Evolutionary conservation across 2,329 filamentous ascomycete genomes (phyloP), one percentile per base, ranked within the genome.

Genomic region (Ceratocystis cubensis): DNA sequence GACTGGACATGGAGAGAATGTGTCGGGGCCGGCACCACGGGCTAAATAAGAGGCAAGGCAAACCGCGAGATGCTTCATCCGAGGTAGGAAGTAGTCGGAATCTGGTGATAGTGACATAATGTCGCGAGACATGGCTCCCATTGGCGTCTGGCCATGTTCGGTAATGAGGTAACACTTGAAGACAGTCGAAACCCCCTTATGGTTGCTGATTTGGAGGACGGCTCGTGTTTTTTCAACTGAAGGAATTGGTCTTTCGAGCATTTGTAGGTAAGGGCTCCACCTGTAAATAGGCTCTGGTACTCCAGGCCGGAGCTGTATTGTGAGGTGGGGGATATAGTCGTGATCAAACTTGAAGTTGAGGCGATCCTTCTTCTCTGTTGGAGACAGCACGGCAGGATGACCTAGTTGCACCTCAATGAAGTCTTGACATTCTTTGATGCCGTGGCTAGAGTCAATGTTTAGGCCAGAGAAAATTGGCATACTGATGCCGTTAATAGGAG

Each of bases 291-390:
- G 28, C 13, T 30, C 56, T n/a, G 25, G 8, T 15, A 25, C 25
- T 33, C 30, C 17, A 37, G 56, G 56, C 17, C 56, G 56, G 7
- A 59, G 33, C 56, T 59, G 56, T 59, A 33, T 59, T n/a, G 56
- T 59, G 28, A 59, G 28, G 2, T n/a, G 17, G 25, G 56, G 56
- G 28, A 33, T 59, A 20, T 59, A 30, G 8, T 59, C 17, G 28
- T 59, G 15, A 8, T 59, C 56, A 59, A 59, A 59, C 56, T 59
- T 59, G 56, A 59, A 59, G 28, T 37, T 59, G 28, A 59, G 17
- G 15, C 33, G 17, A 8, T 59, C 28, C 7, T 59, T 30, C 20
- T 37, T 53, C 48, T 53, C n/a, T 17, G 56, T 33, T 59, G 56
- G 30, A 5, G 56, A 37, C n/a, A 59, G 45, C 5, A 50, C 44